Base-by-base conservation (phyloP, 225 moss, liverwort and hornwort genomes). In the Physcomitrellopsis africana region DNA sequence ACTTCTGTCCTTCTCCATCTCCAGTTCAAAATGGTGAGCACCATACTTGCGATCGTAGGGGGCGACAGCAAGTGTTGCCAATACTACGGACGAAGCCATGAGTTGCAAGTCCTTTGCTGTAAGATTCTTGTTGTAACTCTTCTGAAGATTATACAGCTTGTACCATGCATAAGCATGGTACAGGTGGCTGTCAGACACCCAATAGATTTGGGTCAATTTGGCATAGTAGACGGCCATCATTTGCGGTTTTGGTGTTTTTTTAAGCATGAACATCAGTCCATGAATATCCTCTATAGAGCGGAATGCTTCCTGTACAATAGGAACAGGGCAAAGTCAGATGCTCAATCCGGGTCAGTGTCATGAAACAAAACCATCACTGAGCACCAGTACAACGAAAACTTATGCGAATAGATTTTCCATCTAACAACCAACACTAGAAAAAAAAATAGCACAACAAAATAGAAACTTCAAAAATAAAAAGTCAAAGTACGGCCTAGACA, bases 161-260 rank as follows among this genome's bases (percentile, higher is more conserved):
- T 94, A 97, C 94, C 97, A 97, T 9, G 97, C 97, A 32, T 97
- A 97, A 0, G 97, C 97, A 77, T 97, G 97, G 29, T 91, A 94
- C 26, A 97, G 74, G 55, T 93, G 89, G 57, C 94, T 93, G 3
- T 89, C 97, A 4, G 97, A 81, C 44, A 97, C 94, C 97, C 94
- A 94, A 64, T 94, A 97, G 63, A 97, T 97, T 80, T 97, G 94
- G 55, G 97, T 97, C 59, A 97, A 65, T 79, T 97, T 97, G 44
- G 97, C 94, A 26, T 97, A 97, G 63, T 93, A 97, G n/a, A 97
- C 81, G 54, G 97, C 97, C 97, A 97, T 94, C 94, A 97, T 87
- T 41, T 93, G 97, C 11, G 97, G 97, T 74, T 97, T 97, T 0
- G 97, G 97, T n/a, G 89, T 93, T 78, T 87, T 94, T 64, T 94